Base-by-base conservation (phyloP, 73 alveolate genomes). In the Paramecium primaurelia region DNA sequence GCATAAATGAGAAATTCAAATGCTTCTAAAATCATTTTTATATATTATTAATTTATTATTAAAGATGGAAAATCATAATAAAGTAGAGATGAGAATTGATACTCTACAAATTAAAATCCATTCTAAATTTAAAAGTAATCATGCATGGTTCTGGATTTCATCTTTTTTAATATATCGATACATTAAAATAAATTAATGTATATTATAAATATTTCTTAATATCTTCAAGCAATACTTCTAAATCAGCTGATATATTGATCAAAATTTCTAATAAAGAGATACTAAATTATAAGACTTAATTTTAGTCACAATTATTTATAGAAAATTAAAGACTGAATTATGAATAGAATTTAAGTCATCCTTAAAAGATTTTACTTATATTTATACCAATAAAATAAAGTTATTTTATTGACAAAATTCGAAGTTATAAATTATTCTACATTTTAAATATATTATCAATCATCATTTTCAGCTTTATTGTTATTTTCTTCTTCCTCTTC, bases 401-500 rank as follows among this genome's bases (percentile, higher is more conserved):
- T 0, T 75, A 37, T 75, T 75, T 42, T 75, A 36, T 42, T 38
- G 22, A 36, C 37, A 37, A 3, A 12, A 14, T 75, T 4, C 11
- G 6, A 8, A 75, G 47, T 34, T 25, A 38, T 37, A 34, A 75
- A 75, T 54, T 54, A 54, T 16, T 54, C 36, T 54, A 54, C 69
- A 54, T 54, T 54, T 54, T 54, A 36, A n/a, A 54, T 54, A 34
- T 16, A 37, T 36, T 9, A 75, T 75, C 88, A 75, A 30, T 75
- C 88, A 75, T 75, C 88, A 38, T 42, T 64, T 32, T 64, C 88
- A 36, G 37, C 88, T 75, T 75, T 38, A 7, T 38, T 42, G 32
- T 54, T 54, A 25, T 75, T 20, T 44, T 80, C 91, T 45, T 32
- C 51, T n/a, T 42, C 77, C 22, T 80, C 91, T 20, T 80, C 91